A percentile compares a stretch with the other conserved stretches of the same genome.
phyloP scores from a whole-genome alignment of 208 protist species.

The Endotrypanum monterogeii region DNA sequence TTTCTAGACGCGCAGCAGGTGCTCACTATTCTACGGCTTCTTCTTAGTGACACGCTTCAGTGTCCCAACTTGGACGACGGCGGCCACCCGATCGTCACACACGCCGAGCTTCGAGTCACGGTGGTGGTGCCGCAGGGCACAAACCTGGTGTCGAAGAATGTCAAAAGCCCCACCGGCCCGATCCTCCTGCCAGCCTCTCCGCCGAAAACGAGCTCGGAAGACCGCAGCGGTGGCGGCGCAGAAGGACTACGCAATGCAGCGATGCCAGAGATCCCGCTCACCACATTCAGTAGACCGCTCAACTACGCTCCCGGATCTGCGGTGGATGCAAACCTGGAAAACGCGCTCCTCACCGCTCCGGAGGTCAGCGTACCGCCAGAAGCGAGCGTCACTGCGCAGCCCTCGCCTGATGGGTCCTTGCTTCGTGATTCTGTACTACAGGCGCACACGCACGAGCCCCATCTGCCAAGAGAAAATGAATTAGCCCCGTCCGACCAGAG shows the following conservation, averaged over 20 bases:
- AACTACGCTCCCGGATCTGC: not conserved
- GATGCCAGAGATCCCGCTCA: not conserved
- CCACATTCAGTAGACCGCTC: not conserved
- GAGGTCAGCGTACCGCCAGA: not conserved
- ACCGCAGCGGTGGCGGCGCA: not conserved
- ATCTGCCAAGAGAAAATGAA: not conserved
- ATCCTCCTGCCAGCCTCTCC: not conserved
- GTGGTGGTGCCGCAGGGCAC: conserved; percentile 44
- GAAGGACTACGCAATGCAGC: not conserved
- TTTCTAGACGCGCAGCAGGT: conserved; percentile 79
- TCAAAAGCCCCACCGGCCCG: not conserved
- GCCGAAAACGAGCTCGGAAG: not conserved
- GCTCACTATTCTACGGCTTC: conserved; percentile 43
- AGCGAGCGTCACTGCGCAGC: not conserved
- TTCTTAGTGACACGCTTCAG: conserved; percentile 45
- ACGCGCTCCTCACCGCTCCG: not conserved
- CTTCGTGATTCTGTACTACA: not conserved
- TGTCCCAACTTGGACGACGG: conserved; percentile 10
- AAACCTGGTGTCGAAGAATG: conserved; percentile 5
- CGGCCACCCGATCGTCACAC: conserved; percentile 27
- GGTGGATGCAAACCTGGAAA: not conserved
- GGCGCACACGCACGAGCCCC: not conserved
- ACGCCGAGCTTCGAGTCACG: conserved; percentile 48
- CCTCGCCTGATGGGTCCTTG: not conserved
- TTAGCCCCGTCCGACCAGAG: not conserved